Evolutionary conservation across 2,329 filamentous ascomycete species (phyloP).

Genomic region (Aspergillus alliaceus): DNA sequence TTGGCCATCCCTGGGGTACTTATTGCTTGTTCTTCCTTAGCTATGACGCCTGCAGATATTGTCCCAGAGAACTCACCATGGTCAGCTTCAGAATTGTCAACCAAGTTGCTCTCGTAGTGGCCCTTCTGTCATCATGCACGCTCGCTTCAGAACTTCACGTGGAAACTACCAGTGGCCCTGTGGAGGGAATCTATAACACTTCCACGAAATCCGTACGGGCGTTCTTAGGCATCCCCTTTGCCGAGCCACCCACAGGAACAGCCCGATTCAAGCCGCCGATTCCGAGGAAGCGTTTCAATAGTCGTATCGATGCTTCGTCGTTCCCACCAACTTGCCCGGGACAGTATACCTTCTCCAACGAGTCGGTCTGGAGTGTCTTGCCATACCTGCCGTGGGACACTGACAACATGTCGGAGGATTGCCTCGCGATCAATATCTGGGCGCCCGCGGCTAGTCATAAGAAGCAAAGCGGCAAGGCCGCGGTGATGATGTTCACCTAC

Average conservation of each 20-base stretch:
- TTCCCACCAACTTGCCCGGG: constrained; percentile 13
- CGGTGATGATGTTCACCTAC: constrained; percentile 22
- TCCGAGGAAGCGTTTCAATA: constrained; percentile 24
- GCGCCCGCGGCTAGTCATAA: constrained; percentile 10
- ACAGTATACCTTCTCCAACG: constrained; percentile 5
- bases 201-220: constrained; percentile 17
- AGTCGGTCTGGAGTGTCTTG: constrained; percentile 17
- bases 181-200: constrained; percentile 19
- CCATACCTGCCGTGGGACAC: constrained; percentile 14
- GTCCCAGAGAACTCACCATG: neutral
- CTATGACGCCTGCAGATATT: neutral
- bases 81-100: neutral
- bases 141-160: neutral
- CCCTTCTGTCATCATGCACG: neutral
- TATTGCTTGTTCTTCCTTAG: neutral
- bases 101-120: too few species aligned
- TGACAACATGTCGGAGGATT: constrained; percentile 18
- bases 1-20: neutral
- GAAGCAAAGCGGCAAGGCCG: neutral
- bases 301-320: constrained; percentile 24
- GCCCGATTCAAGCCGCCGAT: constrained; percentile 42
- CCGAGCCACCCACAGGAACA: constrained; percentile 43
- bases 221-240: constrained; percentile 50
- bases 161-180: constrained; percentile 14
- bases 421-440: constrained; percentile 21